phyloP scores from a whole-genome alignment of 257 asterid genomes.

The Knoxia roxburghii region DNA sequence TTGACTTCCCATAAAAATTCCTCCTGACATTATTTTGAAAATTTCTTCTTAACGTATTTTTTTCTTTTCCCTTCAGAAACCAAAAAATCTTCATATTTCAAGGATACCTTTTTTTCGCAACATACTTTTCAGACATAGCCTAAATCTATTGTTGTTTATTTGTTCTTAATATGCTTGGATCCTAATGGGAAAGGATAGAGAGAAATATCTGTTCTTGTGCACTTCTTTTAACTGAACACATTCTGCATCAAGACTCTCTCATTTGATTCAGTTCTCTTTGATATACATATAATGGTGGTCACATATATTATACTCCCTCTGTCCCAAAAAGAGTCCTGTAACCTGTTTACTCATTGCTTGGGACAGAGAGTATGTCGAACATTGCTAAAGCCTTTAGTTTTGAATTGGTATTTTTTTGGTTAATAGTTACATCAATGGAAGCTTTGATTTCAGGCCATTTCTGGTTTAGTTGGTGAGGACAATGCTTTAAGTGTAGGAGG shows the following conservation, averaged over 20 bases:
- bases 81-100: no score
- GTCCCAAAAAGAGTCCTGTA: no score
- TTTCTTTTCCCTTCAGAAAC: no score
- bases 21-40: no score
- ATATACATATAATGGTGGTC: not conserved
- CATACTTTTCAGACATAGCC: no score
- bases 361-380: not conserved
- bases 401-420: conserved; percentile 10
- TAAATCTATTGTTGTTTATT: not conserved
- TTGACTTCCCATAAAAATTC: no score
- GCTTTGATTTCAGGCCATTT: conserved; percentile 66
- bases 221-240: not conserved
- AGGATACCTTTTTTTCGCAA: no score
- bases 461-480: conserved; percentile 82
- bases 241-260: not conserved
- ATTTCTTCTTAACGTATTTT: no score
- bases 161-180: not conserved
- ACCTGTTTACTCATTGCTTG: no score
- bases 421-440: conserved; percentile 18
- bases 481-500: conserved; percentile 51
- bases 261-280: not conserved
- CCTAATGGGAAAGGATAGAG: not conserved
- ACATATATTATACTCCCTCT: no score
- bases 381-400: not conserved
- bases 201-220: not conserved